These are phyloP conservation scores for Prillingera fragicola DNA, from an alignment of 1,284 basidiomycete species.

Conservation along the genomic window DNA sequence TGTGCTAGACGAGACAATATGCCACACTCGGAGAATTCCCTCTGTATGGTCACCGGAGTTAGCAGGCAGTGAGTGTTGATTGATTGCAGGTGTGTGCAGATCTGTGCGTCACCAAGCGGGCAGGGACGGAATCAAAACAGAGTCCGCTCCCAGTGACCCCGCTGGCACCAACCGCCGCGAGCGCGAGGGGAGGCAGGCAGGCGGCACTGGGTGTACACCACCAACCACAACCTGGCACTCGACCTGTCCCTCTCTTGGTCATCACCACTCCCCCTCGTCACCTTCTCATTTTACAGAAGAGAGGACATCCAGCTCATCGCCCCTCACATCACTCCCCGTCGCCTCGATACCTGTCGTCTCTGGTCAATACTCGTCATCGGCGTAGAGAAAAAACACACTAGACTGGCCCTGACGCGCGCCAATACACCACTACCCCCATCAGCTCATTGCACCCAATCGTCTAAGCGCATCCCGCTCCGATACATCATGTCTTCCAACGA, in stretches of 20 bases:
- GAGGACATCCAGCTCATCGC: not conserved
- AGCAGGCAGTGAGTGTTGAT: not conserved
- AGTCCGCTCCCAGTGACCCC: not conserved
- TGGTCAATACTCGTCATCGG: not conserved
- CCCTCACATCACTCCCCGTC: not conserved
- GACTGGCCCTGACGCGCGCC: too few species aligned
- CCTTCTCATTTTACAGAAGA: too few species aligned
- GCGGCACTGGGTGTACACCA: too few species aligned
- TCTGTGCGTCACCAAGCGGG: not conserved
- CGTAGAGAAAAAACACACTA: not conserved
- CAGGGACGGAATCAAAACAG: not conserved
- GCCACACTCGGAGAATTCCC: not conserved
- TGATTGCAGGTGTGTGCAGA: not conserved
- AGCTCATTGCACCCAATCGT: too few species aligned
- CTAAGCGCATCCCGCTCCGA: too few species aligned
- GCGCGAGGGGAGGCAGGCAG: too few species aligned
- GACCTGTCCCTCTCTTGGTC: not conserved
- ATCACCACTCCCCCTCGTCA: too few species aligned
- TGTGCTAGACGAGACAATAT: not conserved
- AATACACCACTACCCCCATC: not conserved
- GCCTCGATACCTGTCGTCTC: not conserved
- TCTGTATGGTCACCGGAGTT: too few species aligned
- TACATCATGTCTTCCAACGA: slow-evolving; percentile 38
- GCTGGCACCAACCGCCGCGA: not conserved
- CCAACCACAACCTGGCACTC: too few species aligned